Conservation (phyloP, 352 stramenopile species). For the Globisporangium okanoganense region DNA sequence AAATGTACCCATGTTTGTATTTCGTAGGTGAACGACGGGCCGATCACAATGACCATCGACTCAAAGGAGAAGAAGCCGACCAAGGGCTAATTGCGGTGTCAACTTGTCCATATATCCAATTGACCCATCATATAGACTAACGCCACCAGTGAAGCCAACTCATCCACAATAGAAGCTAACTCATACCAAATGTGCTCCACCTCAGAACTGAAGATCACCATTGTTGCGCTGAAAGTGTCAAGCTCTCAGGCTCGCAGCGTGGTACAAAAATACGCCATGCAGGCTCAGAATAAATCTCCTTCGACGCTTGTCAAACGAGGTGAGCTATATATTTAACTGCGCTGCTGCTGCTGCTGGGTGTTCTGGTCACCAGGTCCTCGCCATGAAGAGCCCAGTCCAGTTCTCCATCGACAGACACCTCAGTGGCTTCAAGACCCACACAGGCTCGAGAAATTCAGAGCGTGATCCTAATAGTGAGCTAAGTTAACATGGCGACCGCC, state of each 20-base stretch:
- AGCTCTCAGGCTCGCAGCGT: too few species aligned
- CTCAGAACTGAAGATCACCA: too few species aligned
- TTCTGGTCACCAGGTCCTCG: background rate
- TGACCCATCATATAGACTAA: background rate
- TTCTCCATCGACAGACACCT: background rate
- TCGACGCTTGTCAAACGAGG: too few species aligned
- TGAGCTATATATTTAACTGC: background rate
- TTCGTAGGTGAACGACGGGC: slow-evolving; percentile 82
- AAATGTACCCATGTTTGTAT: background rate
- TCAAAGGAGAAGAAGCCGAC: slow-evolving; percentile 50
- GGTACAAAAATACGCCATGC: too few species aligned
- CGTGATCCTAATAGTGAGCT: background rate
- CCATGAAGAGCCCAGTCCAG: background rate
- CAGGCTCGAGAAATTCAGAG: too few species aligned
- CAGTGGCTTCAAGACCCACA: background rate
- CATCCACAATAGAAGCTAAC: too few species aligned
- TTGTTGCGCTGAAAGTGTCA: too few species aligned
- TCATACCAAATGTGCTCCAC: too few species aligned
- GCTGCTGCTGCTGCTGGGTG: background rate
- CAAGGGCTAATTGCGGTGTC: slow-evolving; percentile 1
- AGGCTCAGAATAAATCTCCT: background rate
- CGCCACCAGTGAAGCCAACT: background rate
- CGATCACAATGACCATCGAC: slow-evolving; percentile 82
- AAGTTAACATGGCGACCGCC: slow-evolving; percentile 23
- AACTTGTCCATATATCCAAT: background rate